Evolutionary conservation across 225 moss, liverwort and hornwort species (phyloP).

Genomic region (Sphagnum tenellum): DNA sequence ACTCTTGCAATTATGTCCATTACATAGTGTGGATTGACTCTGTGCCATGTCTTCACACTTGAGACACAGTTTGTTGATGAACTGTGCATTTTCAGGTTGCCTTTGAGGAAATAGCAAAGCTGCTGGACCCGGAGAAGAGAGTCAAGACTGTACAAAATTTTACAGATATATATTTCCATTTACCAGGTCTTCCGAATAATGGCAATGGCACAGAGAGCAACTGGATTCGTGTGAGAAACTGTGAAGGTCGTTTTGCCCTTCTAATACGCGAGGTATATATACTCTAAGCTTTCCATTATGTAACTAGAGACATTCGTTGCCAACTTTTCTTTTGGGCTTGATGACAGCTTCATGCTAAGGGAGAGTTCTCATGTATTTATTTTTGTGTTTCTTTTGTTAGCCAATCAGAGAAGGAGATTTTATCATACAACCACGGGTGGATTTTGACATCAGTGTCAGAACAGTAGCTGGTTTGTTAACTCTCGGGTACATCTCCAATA

Average conservation of each 20-base stretch:
- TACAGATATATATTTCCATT: constrained; percentile 79
- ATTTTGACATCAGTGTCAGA: constrained; percentile 82
- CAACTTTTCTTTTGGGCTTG: too few species aligned
- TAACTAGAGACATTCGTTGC: too few species aligned
- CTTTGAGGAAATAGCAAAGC: constrained; percentile 49
- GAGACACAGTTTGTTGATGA: too few species aligned
- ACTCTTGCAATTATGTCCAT: too few species aligned
- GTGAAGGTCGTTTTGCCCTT: constrained; percentile 82
- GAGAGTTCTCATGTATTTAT: not conserved
- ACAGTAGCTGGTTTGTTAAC: constrained; percentile 77
- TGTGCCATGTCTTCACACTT: too few species aligned
- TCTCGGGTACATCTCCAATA: constrained; percentile 44
- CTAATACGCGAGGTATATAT: constrained; percentile 64
- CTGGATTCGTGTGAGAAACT: constrained; percentile 83
- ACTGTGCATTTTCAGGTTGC: constrained; percentile 35
- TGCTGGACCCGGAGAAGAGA: constrained; percentile 64
- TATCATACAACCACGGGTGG: constrained; percentile 78
- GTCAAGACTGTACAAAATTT: constrained; percentile 71
- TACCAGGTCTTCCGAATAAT: constrained; percentile 68
- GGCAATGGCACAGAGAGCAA: constrained; percentile 69
- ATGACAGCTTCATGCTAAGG: not conserved
- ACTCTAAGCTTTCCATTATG: too few species aligned
- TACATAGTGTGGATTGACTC: too few species aligned
- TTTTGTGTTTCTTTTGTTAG: constrained; percentile 13
- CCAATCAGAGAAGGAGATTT: constrained; percentile 82